phyloP scores from a whole-genome alignment of 1,139 yeast species.

The Zygoascus meyerae region DNA sequence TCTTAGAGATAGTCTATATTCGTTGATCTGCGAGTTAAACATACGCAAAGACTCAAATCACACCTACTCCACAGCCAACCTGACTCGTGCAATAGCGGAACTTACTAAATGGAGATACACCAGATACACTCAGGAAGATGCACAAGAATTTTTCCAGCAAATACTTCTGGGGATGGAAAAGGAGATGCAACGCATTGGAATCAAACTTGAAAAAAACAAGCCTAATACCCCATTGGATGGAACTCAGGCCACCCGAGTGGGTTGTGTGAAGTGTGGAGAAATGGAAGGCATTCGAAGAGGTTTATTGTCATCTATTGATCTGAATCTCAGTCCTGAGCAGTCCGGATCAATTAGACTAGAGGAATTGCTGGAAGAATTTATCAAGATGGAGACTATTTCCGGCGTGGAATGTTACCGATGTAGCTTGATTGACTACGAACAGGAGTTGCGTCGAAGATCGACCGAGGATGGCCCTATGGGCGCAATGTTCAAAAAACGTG shows the following conservation, averaged over 20 bases:
- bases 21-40: slow-evolving; percentile 33
- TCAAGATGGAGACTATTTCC: slow-evolving; percentile 74
- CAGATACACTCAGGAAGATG: slow-evolving; percentile 90
- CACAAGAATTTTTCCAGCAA: slow-evolving; percentile 87
- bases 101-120: slow-evolving; percentile 52
- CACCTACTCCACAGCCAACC: slow-evolving; percentile 58
- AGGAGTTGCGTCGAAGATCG: slow-evolving; percentile 37
- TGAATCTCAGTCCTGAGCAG: slow-evolving; percentile 43
- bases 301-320: slow-evolving; percentile 72
- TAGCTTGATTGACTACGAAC: slow-evolving; percentile 59
- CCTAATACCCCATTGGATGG: slow-evolving; percentile 69
- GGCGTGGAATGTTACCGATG: slow-evolving; percentile 93
- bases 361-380: slow-evolving; percentile 65
- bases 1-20: slow-evolving; percentile 4
- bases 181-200: slow-evolving; percentile 36
- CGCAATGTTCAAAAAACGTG: slow-evolving; percentile 44
- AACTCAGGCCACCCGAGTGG: slow-evolving; percentile 75
- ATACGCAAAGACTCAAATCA: slow-evolving; percentile 29
- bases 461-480: slow-evolving; percentile 9
- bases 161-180: slow-evolving; percentile 67
- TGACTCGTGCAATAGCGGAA: slow-evolving; percentile 65
- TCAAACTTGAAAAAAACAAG: slow-evolving; percentile 7
- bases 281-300: slow-evolving; percentile 86
- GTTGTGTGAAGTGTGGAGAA: slow-evolving; percentile 85
- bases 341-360: slow-evolving; percentile 42